phyloP scores from a whole-genome alignment of 139 green algal species.

The Ettlia oleoabundans region DNA sequence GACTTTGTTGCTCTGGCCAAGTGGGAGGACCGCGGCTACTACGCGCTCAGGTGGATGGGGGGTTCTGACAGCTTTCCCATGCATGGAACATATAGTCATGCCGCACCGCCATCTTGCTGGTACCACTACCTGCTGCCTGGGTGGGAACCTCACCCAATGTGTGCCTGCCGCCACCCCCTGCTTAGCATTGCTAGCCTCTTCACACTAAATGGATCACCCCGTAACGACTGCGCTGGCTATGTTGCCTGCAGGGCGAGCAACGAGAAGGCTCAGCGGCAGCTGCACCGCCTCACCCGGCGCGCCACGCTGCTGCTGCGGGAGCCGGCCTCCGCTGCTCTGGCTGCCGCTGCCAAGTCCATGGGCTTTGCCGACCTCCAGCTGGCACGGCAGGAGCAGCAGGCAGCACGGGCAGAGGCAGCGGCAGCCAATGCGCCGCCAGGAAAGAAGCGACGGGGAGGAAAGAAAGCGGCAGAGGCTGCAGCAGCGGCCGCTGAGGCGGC shows the following conservation, averaged over 20 bases:
- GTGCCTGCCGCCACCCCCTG: no score
- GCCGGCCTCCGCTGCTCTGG: slow-evolving; percentile 26
- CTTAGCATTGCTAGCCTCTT: no score
- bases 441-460: slow-evolving; percentile 8
- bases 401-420: not conserved
- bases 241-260: slow-evolving; percentile 53
- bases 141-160: no score
- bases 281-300: slow-evolving; percentile 73
- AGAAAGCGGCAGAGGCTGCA: slow-evolving; percentile 6
- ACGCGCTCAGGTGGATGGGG: slow-evolving; percentile 71
- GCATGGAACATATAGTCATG: not conserved
- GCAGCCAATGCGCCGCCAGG: not conserved
- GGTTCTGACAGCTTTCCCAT: not conserved
- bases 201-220: no score
- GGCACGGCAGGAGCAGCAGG: not conserved
- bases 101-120: no score
- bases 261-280: slow-evolving; percentile 89
- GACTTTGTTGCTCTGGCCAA: slow-evolving; percentile 96
- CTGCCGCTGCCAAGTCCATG: slow-evolving; percentile 15
- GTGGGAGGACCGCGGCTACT: slow-evolving; percentile 98
- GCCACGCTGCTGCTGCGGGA: slow-evolving; percentile 42
- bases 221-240: no score
- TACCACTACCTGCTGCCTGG: no score
- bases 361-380: slow-evolving; percentile 41
- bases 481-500: not conserved